Evolutionary conservation across 2,329 filamentous ascomycete genomes (phyloP).

Genomic region (Trichoderma lentiforme): DNA sequence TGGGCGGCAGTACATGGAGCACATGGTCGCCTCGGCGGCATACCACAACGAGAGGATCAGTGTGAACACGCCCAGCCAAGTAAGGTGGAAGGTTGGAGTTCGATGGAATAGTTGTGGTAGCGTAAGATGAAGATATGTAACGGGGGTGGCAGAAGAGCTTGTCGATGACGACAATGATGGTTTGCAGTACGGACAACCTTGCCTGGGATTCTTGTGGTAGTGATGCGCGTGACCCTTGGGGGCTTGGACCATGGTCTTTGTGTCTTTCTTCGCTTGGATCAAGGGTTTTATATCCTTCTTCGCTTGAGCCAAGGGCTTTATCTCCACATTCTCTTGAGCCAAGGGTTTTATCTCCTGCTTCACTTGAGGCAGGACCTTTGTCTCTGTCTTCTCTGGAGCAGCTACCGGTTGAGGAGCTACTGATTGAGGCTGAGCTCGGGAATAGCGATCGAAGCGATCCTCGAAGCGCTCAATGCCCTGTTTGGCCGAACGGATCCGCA

Average conservation of each 20-base stretch:
- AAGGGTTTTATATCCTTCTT: not conserved
- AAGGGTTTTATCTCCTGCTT: not conserved
- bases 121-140: slow-evolving; percentile 41
- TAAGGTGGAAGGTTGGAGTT: slow-evolving; percentile 45
- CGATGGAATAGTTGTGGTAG: slow-evolving; percentile 47
- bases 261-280: slow-evolving; percentile 10
- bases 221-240: slow-evolving; percentile 20
- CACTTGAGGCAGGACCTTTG: not conserved
- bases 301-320: not conserved
- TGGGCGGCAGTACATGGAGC: slow-evolving; percentile 52
- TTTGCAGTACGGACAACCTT: slow-evolving; percentile 22
- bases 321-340: not conserved
- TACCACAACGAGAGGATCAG: slow-evolving; percentile 51
- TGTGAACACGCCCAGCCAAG: slow-evolving; percentile 45
- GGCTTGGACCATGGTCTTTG: not conserved
- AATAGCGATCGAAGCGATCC: slow-evolving; percentile 49
- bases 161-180: slow-evolving; percentile 4
- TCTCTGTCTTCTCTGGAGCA: not conserved
- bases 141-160: slow-evolving; percentile 16
- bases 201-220: not conserved
- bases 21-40: slow-evolving; percentile 51
- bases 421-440: slow-evolving; percentile 33
- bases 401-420: too few species aligned
- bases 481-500: slow-evolving; percentile 53
- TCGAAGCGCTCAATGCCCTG: slow-evolving; percentile 58